Evolutionary conservation across 768 basidiomycete genomes (phyloP), one percentile per base, ranked within the genome.

Genomic region (Calocybe cyanea): DNA sequence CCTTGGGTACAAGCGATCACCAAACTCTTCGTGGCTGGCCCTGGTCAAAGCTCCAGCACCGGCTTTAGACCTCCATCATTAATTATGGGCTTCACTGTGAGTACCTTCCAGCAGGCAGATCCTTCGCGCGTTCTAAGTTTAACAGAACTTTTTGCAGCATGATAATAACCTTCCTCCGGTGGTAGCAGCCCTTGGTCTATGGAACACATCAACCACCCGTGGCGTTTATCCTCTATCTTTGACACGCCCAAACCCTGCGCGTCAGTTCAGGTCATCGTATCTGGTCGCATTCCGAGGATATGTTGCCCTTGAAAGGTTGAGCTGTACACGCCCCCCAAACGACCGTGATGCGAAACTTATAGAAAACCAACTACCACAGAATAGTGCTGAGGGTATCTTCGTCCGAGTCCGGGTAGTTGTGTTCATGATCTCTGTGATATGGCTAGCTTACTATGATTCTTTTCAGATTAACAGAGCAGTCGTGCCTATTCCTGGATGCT

Each of bases 111-210:
- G n/a, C n/a, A n/a, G n/a, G 6, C 25, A 28, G 5, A 5, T 28
- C 6, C 11, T 11, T 28, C 25, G 6, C 25, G 5, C 25, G 25
- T 28, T 11, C 5, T 28, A 28, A 6, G 3, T 7, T 9, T 21
- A 11, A 21, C 20, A 19, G 9, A 10, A 21, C 13, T 19, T 28
- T 34, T 1, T 23, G 21, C 45, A 73, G 71, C 71, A 73, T 55
- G 70, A 73, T 52, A 73, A 72, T 56, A 63, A 73, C 51, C 57
- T 72, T 8, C 69, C 72, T 2, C 69, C 72, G 1, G 53, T 73
- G 17, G 57, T 72, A 7, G 60, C 71, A 4, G 69, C 70, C 0
- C 66, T 75, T 3, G 72, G 71, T 0, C 50, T 75, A 6, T 71
- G 69, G 70, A 73, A 73, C 54, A 60, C 62, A 7, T 70, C 69